These are phyloP conservation scores for Russula lepida DNA, from an alignment of 768 basidiomycete species.

Conservation along the genomic window DNA sequence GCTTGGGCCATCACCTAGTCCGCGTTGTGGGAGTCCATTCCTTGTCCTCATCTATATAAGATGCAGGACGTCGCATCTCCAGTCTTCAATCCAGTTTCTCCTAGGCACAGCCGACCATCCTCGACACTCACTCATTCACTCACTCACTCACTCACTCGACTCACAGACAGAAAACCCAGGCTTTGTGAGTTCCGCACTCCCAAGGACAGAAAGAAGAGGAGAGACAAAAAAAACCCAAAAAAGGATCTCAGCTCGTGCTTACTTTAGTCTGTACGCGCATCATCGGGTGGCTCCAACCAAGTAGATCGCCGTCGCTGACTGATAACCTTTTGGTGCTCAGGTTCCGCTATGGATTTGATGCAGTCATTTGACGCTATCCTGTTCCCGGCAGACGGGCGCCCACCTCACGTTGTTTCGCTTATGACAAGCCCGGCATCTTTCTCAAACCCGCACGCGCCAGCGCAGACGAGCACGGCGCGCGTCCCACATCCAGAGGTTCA, in stretches of 20 bases:
- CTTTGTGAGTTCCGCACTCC: neutral
- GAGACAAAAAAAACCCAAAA: neutral
- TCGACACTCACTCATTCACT: neutral
- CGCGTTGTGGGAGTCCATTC: slow-evolving; percentile 10
- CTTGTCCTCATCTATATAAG: slow-evolving; percentile 14
- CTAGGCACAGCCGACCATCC: neutral
- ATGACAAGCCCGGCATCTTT: slow-evolving; percentile 53
- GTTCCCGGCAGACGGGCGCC: slow-evolving; percentile 73
- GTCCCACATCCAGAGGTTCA: slow-evolving; percentile 79
- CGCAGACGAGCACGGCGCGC: slow-evolving; percentile 35
- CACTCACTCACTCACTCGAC: neutral
- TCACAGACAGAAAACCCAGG: neutral
- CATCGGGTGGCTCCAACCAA: slow-evolving; percentile 4
- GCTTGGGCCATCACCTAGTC: slow-evolving; percentile 4
- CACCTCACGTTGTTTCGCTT: slow-evolving; percentile 62
- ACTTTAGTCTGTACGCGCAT: neutral
- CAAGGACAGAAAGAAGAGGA: neutral
- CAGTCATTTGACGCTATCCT: slow-evolving; percentile 61
- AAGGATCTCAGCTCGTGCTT: neutral
- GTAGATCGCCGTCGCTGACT: slow-evolving; percentile 16
- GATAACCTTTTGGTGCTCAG: slow-evolving; percentile 13
- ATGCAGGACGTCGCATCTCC: slow-evolving; percentile 7
- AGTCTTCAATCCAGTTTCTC: slow-evolving; percentile 1
- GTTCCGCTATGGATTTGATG: slow-evolving; percentile 50
- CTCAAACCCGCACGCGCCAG: slow-evolving; percentile 18